Conservation (phyloP, 2,329 filamentous ascomycete genomes). For the Aspergillus quadricinctus region DNA sequence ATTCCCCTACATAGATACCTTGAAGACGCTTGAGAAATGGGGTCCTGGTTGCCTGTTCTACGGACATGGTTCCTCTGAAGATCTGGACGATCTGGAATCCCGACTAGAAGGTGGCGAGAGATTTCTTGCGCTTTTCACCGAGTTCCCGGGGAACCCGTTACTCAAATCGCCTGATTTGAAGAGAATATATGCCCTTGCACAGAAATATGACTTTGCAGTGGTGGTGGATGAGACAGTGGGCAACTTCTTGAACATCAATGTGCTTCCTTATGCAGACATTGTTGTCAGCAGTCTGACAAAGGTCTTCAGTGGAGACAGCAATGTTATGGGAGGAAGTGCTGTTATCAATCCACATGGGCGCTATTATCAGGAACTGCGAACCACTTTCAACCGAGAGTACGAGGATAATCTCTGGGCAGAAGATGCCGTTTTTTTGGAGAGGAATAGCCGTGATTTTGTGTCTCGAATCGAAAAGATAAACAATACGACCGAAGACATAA, state of each 20-base stretch:
- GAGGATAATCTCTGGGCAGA: slow-evolving; percentile 94
- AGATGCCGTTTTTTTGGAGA: slow-evolving; percentile 90
- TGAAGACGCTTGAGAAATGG: slow-evolving; percentile 93
- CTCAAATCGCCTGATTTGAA: slow-evolving; percentile 77
- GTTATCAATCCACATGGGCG: slow-evolving; percentile 63
- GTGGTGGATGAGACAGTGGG: slow-evolving; percentile 96
- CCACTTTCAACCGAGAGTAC: slow-evolving; percentile 60
- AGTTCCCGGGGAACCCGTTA: slow-evolving; percentile 91
- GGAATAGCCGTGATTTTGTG: slow-evolving; percentile 90
- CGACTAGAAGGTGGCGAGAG: slow-evolving; percentile 68
- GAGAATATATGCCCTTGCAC: slow-evolving; percentile 74
- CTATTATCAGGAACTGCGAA: slow-evolving; percentile 67
- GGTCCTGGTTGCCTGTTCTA: slow-evolving; percentile 87
- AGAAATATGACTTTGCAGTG: slow-evolving; percentile 80
- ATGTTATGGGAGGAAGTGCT: slow-evolving; percentile 88
- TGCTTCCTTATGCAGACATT: slow-evolving; percentile 82
- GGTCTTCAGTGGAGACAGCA: slow-evolving; percentile 94
- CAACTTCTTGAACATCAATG: slow-evolving; percentile 93
- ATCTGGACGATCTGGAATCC: slow-evolving; percentile 77
- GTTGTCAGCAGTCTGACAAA: slow-evolving; percentile 95
- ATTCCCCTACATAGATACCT: slow-evolving; percentile 96
- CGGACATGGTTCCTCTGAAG: slow-evolving; percentile 69
- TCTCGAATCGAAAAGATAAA: slow-evolving; percentile 81
- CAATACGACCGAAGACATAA: slow-evolving; percentile 76
- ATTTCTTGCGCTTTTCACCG: slow-evolving; percentile 82